Percentiles rank a stretch among this genome's conserved stretches.
These are phyloP conservation scores for Amorphotheca resinae DNA, from an alignment of 495 filamentous ascomycete species.

Conservation along the genomic window DNA sequence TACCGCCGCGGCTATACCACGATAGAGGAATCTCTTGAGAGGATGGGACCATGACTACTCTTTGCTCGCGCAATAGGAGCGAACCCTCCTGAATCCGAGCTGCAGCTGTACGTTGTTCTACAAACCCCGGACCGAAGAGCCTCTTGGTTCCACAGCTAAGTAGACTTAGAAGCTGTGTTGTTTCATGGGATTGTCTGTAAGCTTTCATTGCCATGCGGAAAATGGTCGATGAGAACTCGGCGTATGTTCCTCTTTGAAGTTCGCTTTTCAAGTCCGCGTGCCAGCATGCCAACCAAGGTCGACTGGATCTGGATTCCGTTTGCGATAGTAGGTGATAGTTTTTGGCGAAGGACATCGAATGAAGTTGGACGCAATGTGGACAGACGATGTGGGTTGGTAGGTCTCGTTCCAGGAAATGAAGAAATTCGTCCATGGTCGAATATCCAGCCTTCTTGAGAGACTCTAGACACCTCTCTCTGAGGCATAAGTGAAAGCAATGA, in stretches of 20 bases:
- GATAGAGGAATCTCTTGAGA: slow-evolving; percentile 7
- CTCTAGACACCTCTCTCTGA: slow-evolving; percentile 4
- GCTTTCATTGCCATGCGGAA: slow-evolving; percentile 14
- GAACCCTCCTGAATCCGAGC: slow-evolving; percentile 8
- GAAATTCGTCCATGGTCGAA: slow-evolving; percentile 3
- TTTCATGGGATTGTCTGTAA: slow-evolving; percentile 4
- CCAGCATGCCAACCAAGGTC: slow-evolving; percentile 5
- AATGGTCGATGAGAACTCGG: slow-evolving; percentile 7
- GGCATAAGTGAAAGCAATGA: slow-evolving; percentile 1
- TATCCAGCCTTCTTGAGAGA: slow-evolving; percentile 7
- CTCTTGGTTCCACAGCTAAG: slow-evolving; percentile 1
- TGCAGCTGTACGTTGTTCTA: slow-evolving; percentile 2
- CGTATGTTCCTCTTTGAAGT: background rate
- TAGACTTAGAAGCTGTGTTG: slow-evolving; percentile 1
- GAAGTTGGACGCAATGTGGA: slow-evolving; percentile 6
- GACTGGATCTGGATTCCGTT: background rate
- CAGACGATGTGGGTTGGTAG: slow-evolving; percentile 5
- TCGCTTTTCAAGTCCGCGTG: slow-evolving; percentile 1
- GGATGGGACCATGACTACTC: slow-evolving; percentile 7
- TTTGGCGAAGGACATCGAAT: slow-evolving; percentile 3
- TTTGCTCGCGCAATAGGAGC: slow-evolving; percentile 11
- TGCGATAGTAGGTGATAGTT: background rate
- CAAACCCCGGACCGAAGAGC: background rate
- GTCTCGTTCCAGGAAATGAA: slow-evolving; percentile 8
- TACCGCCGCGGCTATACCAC: background rate